Base-by-base conservation (phyloP, 768 basidiomycete species). In the Suillus sp. region DNA sequence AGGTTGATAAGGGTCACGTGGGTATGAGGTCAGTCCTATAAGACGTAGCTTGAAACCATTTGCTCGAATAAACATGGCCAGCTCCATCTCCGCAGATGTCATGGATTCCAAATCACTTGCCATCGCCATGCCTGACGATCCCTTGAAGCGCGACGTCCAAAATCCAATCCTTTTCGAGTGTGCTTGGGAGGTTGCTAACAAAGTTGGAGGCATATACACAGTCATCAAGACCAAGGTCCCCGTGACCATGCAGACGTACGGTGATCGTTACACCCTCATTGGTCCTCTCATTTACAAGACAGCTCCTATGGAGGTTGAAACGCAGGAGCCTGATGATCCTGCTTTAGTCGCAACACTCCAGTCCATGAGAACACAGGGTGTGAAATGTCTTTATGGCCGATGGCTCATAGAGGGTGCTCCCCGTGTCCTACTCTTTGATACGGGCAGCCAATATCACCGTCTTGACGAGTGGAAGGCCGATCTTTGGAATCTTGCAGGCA, bases 191-290 rank as follows among this genome's bases (percentile, higher is more conserved):
- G 96, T 97, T 70, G 95, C 91, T 38, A 97, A 98, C 86, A 98
- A 97, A 78, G 96, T 98, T 76, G 96, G 96, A 69, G 96, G 96
- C 65, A 98, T 98, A 78, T 98, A 98, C 84, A 98, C 96, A 67
- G 96, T 99, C 80, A 97, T 99, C 75, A 98, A 98, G 81, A 99
- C 97, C 58, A 99, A 99, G 75, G 95, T 97, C 62, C 97, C 97
- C 61, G 94, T 99, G 79, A 99, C 97, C 69, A 92, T 96, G 73
- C 87, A 88, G 62, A 97, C 99, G 78, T 99, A 91, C 79, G 95
- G 93, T 71, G 92, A 94, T 78, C 85, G 96, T 72, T 97, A 96
- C 81, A 92, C 89, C 69, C 88, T 99, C 75, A 93, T 99, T 71
- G 97, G 97, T 37, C 97, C 97, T n/a, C 87, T 99, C 66, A 92